Percentiles rank a stretch among this genome's conserved stretches.
Evolutionary conservation across 78 protist species (phyloP).

Genomic region (Dictyostelium purpureum): DNA sequence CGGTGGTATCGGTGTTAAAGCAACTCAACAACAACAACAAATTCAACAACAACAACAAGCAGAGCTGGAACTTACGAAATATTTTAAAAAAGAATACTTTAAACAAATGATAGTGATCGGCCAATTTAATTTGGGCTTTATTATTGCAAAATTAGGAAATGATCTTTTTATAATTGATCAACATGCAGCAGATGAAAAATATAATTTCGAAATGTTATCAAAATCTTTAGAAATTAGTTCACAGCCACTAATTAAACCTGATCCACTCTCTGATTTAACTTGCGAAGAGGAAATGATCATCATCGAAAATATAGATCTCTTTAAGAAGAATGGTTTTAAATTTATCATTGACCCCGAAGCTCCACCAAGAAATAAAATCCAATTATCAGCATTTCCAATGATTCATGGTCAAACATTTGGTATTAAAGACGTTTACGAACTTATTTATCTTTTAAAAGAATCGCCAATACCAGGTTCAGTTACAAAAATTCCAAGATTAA

Average conservation of each 20-base stretch:
- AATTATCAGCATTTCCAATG: slow-evolving; percentile 74
- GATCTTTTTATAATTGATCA: slow-evolving; percentile 94
- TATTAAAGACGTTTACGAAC: slow-evolving; percentile 77
- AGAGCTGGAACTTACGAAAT: slow-evolving; percentile 31
- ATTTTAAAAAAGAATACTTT: slow-evolving; percentile 80
- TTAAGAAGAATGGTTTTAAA: slow-evolving; percentile 84
- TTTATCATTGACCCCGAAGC: slow-evolving; percentile 63
- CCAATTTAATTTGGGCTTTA: slow-evolving; percentile 96
- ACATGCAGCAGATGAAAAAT: slow-evolving; percentile 98
- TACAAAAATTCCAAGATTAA: slow-evolving; percentile 80
- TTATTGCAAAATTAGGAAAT: slow-evolving; percentile 81
- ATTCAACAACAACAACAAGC: neutral
- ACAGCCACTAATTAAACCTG: slow-evolving; percentile 57
- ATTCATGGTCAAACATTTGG: slow-evolving; percentile 70
- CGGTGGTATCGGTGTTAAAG: neutral
- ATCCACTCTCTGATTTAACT: slow-evolving; percentile 25
- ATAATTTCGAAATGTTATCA: slow-evolving; percentile 88
- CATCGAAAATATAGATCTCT: slow-evolving; percentile 62
- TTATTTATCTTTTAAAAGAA: slow-evolving; percentile 76
- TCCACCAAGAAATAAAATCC: slow-evolving; percentile 52
- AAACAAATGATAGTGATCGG: slow-evolving; percentile 90
- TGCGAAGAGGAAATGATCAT: slow-evolving; percentile 80
- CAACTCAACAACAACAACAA: neutral
- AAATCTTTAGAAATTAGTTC: neutral
- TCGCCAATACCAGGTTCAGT: slow-evolving; percentile 13